Evolutionary conservation across 2,329 filamentous ascomycete genomes (phyloP).

Genomic region (Podosphaera fusca): DNA sequence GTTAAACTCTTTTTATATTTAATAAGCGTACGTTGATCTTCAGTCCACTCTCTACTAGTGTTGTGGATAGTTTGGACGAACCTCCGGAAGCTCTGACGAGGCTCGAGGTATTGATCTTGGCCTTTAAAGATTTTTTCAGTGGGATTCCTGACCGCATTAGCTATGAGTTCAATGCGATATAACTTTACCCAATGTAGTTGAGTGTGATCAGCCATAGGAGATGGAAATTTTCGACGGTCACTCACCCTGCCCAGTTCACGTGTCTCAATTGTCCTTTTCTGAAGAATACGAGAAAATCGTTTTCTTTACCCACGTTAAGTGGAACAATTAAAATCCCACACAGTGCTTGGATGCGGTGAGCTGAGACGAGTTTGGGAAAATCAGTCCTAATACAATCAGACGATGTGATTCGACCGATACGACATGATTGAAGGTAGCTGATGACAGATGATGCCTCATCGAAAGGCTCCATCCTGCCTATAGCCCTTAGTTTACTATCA

Average conservation of each 20-base stretch:
- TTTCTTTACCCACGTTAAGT: conserved; percentile 6
- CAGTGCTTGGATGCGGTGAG: conserved; percentile 6
- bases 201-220: not conserved
- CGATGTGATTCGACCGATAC: conserved; percentile 5
- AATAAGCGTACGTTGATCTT: conserved; percentile 5
- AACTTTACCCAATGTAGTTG: not conserved
- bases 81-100: conserved; percentile 7
- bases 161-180: not conserved
- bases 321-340: conserved; percentile 10
- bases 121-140: conserved; percentile 6
- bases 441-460: conserved; percentile 9
- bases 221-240: not conserved
- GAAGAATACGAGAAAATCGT: conserved; percentile 52
- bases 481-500: conserved; percentile 8
- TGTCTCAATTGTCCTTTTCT: conserved; percentile 52
- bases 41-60: conserved; percentile 8
- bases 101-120: conserved; percentile 9
- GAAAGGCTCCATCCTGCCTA: conserved; percentile 9
- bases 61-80: conserved; percentile 9
- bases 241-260: conserved; percentile 46
- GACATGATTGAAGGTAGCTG: conserved; percentile 6
- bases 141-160: conserved; percentile 6
- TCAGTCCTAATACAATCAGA: conserved; percentile 8
- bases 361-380: conserved; percentile 6
- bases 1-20: not conserved